These are phyloP conservation scores for Xylaria castorea DNA, from an alignment of 495 filamentous ascomycete genomes.

Conservation along the genomic window DNA sequence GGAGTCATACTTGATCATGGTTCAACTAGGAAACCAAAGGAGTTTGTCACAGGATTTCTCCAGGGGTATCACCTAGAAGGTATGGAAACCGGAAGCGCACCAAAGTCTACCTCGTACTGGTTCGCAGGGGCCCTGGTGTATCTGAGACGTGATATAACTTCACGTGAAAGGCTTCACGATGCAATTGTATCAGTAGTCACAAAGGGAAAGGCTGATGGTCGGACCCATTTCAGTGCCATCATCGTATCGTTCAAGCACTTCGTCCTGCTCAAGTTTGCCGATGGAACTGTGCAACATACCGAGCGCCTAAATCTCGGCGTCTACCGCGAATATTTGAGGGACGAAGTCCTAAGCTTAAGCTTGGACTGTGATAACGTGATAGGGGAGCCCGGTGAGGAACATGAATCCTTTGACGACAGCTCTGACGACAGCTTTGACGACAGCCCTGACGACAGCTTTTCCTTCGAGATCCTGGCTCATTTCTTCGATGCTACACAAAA, in stretches of 20 bases:
- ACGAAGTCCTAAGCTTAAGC: neutral
- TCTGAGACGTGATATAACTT: slow-evolving; percentile 14
- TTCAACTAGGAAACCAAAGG: neutral
- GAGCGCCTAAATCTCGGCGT: neutral
- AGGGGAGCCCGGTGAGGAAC: too few species aligned
- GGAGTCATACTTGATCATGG: slow-evolving; percentile 4
- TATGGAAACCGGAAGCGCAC: slow-evolving; percentile 10
- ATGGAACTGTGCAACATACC: slow-evolving; percentile 17
- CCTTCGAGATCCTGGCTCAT: slow-evolving; percentile 6
- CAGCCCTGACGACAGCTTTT: too few species aligned
- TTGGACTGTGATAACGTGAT: too few species aligned
- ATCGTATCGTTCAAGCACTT: slow-evolving; percentile 16
- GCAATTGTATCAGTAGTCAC: slow-evolving; percentile 14
- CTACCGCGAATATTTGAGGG: neutral
- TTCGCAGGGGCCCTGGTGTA: slow-evolving; percentile 9
- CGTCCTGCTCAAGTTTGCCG: slow-evolving; percentile 10
- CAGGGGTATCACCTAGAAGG: slow-evolving; percentile 10
- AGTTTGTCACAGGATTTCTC: neutral
- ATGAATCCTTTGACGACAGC: neutral
- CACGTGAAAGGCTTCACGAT: neutral
- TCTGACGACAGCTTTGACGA: too few species aligned
- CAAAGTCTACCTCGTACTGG: slow-evolving; percentile 12
- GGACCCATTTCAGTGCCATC: neutral
- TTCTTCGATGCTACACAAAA: slow-evolving; percentile 12
- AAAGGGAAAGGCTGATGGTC: slow-evolving; percentile 6